Conservation (phyloP, 768 basidiomycete genomes). For the Leccinum disarticulatum region DNA sequence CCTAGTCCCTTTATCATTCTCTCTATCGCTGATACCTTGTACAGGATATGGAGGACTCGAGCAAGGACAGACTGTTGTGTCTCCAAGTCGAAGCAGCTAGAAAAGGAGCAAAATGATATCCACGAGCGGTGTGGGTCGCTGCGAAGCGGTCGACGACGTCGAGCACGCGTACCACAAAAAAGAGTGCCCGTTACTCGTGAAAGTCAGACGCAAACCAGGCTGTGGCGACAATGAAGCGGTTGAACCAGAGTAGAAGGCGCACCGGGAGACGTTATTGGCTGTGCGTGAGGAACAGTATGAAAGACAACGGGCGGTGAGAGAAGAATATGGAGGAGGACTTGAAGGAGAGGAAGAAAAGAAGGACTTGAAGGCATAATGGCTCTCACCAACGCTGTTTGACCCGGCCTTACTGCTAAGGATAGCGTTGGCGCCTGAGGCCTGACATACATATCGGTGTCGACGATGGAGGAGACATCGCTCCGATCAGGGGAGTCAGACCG, state of each 20-base stretch:
- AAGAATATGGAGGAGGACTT: conserved; percentile 55
- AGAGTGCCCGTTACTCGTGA: too few relatives aligned
- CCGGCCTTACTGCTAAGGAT: too few relatives aligned
- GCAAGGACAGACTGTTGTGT: conserved; percentile 80
- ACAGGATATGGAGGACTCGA: conserved; percentile 36
- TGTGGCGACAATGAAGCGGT: conserved; percentile 69
- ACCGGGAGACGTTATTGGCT: conserved; percentile 48
- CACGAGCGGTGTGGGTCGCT: conserved; percentile 61
- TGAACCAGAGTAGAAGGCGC: conserved; percentile 19
- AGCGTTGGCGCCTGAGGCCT: too few relatives aligned
- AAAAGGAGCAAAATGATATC: conserved; percentile 93
- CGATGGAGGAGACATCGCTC: too few relatives aligned
- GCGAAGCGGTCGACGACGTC: too few relatives aligned
- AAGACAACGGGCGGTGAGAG: conserved; percentile 42
- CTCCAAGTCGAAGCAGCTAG: conserved; percentile 91
- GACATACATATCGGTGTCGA: too few relatives aligned
- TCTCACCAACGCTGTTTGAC: too few relatives aligned
- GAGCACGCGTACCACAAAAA: too few relatives aligned
- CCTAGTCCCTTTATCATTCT: too few relatives aligned
- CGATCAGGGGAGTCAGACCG: too few relatives aligned
- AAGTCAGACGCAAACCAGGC: conserved; percentile 38
- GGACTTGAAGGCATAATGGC: too few relatives aligned
- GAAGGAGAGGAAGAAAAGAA: conserved; percentile 54
- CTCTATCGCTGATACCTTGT: too few relatives aligned
- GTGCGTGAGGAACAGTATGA: conserved; percentile 66